Percentiles rank a stretch among this genome's conserved stretches.
phyloP scores from a whole-genome alignment of 495 filamentous ascomycete genomes.

The Aspergillus hancockii region DNA sequence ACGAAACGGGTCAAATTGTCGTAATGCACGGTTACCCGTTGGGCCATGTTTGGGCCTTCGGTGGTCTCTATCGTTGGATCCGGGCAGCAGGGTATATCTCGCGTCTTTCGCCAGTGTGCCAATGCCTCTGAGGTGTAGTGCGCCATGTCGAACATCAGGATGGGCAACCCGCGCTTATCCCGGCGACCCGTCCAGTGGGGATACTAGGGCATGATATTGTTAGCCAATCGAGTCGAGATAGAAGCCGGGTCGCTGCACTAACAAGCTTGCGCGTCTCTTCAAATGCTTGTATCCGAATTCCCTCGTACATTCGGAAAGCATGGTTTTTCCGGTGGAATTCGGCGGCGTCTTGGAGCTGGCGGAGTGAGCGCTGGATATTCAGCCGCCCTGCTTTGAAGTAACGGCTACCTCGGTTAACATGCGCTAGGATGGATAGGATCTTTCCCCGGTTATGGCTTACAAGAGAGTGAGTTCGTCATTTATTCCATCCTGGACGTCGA shows the following conservation, averaged over 20 bases:
- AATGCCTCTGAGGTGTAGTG: constrained; percentile 19
- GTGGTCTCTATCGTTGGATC: background rate
- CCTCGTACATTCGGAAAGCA: constrained; percentile 25
- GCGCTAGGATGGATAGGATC: background rate
- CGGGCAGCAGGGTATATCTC: constrained; percentile 5
- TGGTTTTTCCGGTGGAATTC: constrained; percentile 24
- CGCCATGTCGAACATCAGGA: constrained; percentile 28
- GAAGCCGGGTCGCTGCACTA: background rate
- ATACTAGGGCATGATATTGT: constrained; percentile 21
- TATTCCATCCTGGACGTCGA: constrained; percentile 28
- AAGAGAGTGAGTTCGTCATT: constrained; percentile 31
- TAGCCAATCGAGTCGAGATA: background rate
- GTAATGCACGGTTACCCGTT: constrained; percentile 25
- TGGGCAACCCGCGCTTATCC: constrained; percentile 29
- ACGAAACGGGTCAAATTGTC: constrained; percentile 32
- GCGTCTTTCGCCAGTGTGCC: constrained; percentile 21
- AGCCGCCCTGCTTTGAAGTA: constrained; percentile 33
- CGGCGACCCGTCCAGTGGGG: constrained; percentile 38
- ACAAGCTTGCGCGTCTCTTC: constrained; percentile 30
- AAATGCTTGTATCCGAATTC: constrained; percentile 24
- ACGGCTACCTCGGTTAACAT: constrained; percentile 16
- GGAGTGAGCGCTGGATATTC: constrained; percentile 19
- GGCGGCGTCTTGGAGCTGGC: constrained; percentile 26
- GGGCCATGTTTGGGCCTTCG: constrained; percentile 18
- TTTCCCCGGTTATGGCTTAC: constrained; percentile 16